Evolutionary conservation across 768 basidiomycete genomes (phyloP).

Genomic region (Rubroboletus pulcherrimus): DNA sequence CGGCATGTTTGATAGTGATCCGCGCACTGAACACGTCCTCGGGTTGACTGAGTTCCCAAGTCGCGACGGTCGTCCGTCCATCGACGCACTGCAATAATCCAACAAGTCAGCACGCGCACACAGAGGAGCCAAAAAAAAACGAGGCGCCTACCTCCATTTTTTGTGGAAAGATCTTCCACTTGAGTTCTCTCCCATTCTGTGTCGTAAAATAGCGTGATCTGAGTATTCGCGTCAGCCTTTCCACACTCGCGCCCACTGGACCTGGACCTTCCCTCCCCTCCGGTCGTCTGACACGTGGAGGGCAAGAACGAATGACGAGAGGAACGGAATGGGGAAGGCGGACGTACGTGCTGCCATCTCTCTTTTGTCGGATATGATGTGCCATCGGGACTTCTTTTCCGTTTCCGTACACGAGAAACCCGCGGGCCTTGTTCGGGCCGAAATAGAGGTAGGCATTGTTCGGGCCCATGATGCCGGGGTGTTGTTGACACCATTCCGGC

Average conservation of each 20-base stretch:
- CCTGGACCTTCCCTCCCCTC: background rate
- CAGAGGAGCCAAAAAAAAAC: background rate
- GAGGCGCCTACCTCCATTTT: slow-evolving; percentile 60
- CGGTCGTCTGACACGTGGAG: background rate
- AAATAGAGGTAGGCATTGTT: slow-evolving; percentile 72
- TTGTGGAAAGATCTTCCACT: slow-evolving; percentile 64
- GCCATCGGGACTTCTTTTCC: slow-evolving; percentile 55
- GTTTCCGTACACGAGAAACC: slow-evolving; percentile 69
- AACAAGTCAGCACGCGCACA: background rate
- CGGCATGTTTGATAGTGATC: slow-evolving; percentile 54
- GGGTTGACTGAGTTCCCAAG: slow-evolving; percentile 62
- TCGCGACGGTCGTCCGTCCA: slow-evolving; percentile 55
- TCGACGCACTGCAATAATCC: slow-evolving; percentile 53
- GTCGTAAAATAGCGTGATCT: slow-evolving; percentile 76
- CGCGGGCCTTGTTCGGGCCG: slow-evolving; percentile 57
- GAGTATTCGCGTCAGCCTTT: background rate
- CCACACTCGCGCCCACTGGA: no score
- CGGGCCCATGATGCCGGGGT: slow-evolving; percentile 77
- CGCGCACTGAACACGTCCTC: slow-evolving; percentile 56
- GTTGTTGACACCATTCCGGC: slow-evolving; percentile 60
- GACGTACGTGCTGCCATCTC: slow-evolving; percentile 59
- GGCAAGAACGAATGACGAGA: background rate
- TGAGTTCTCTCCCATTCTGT: slow-evolving; percentile 65
- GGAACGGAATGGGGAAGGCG: background rate
- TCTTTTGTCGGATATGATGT: slow-evolving; percentile 53